Conservation (phyloP, 805 yeast species). For the Candida loeiensis region DNA sequence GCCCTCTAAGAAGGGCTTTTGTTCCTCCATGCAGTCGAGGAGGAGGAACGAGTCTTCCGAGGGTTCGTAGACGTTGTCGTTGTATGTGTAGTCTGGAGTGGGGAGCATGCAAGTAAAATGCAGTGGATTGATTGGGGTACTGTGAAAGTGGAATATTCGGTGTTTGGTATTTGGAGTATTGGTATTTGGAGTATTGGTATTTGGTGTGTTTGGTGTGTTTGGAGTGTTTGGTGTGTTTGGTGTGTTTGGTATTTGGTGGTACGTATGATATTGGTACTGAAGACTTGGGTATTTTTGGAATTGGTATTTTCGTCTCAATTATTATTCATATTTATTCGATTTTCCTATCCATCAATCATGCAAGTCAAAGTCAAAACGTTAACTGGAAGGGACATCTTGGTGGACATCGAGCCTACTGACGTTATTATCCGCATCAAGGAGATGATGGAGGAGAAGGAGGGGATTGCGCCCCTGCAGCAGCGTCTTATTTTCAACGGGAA, state of each 20-base stretch:
- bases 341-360: constrained; percentile 30
- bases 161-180: background rate
- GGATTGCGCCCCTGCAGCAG: constrained; percentile 95
- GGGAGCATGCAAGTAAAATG: constrained; percentile 57
- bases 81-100: constrained; percentile 62
- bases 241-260: background rate
- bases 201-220: too few species aligned
- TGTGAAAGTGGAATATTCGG: too few species aligned
- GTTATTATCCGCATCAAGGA: constrained; percentile 77
- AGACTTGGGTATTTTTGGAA: background rate
- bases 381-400: constrained; percentile 79
- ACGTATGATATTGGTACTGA: background rate
- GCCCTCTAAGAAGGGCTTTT: constrained; percentile 33
- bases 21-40: constrained; percentile 73
- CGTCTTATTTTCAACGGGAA: constrained; percentile 86
- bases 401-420: constrained; percentile 69
- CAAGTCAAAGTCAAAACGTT: constrained; percentile 72
- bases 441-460: constrained; percentile 91
- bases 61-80: constrained; percentile 87
- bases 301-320: background rate
- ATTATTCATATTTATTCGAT: background rate
- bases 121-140: too few species aligned
- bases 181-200: background rate
- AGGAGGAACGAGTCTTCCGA: constrained; percentile 88
- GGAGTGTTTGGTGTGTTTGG: background rate